Base-by-base conservation (phyloP, 2,329 filamentous ascomycete genomes). In the Colletotrichum sp. region DNA sequence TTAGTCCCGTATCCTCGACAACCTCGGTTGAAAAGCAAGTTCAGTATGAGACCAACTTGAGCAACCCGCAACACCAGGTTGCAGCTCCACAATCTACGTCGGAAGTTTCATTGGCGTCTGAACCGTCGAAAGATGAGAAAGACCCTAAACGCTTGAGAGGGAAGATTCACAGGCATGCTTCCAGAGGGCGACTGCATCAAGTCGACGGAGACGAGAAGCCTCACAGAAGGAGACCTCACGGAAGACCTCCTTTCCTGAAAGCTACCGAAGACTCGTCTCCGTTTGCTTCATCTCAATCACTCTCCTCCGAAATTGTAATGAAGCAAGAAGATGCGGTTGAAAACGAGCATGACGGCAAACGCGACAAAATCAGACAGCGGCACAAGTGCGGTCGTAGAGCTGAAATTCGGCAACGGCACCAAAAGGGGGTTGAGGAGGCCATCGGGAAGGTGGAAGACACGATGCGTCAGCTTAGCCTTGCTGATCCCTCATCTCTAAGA, bases 191-290 rank as follows among this genome's bases (percentile, higher is more conserved):
- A 10, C 68, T 75, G 1, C 24, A 34, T 4, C 28, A 24, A 4
- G 60, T n/a, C 6, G 34, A 60, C 3, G n/a, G 26, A 8, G 60
- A 32, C 28, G 72, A 66, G 16, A 67, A 52, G 32, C n/a, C 28
- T 24, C 49, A 66, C 36, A 36, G 68, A 21, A 49, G 68, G 36
- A 71, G 18, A 18, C 39, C 12, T 13, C 68, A 66, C 3, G 72
- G 36, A 30, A 62, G 57, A 10, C 68, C 52, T 6, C 21, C 10
- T 34, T 10, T 49, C 15, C 26, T 16, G 21, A 15, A 28, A 9
- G 16, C 12, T 6, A 28, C 3, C n/a, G 18, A 39, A n/a, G 21
- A 9, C 10, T 10, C 15, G 0, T 52, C 12, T 18, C n/a, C 2
- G 13, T 8, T 24, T 15, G 26, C 10, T 10, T 39, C 67, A 26